These are phyloP conservation scores for Linanthus parryae DNA, from an alignment of 148 eudicot species.

Conservation along the genomic window DNA sequence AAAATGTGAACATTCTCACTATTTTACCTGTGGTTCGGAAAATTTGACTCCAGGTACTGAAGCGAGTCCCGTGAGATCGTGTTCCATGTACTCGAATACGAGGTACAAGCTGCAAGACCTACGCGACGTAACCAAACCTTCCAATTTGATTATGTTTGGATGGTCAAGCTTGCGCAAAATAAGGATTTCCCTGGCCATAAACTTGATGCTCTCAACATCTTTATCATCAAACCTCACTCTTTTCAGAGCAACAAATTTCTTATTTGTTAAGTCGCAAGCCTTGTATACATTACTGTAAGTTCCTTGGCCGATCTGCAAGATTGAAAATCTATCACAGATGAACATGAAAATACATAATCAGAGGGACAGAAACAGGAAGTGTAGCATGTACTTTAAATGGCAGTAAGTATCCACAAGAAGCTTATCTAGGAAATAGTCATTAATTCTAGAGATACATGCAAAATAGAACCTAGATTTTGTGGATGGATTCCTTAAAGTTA, in stretches of 20 bases:
- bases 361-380: not conserved
- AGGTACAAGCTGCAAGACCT: conserved; percentile 70
- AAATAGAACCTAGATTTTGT: not conserved
- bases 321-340: conserved; percentile 17
- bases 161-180: conserved; percentile 85
- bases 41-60: conserved; percentile 73
- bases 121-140: conserved; percentile 63
- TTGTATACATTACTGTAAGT: conserved; percentile 92
- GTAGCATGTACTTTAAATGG: not conserved
- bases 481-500: not conserved
- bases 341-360: conserved; percentile 13
- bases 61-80: conserved; percentile 84
- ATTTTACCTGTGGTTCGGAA: conserved; percentile 77
- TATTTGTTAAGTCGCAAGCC: conserved; percentile 59
- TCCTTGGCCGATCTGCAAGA: conserved; percentile 93
- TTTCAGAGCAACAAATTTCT: conserved; percentile 75
- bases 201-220: conserved; percentile 80
- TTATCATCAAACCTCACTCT: conserved; percentile 77
- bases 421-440: not conserved
- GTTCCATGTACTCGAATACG: conserved; percentile 88
- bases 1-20: too few species aligned
- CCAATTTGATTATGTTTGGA: conserved; percentile 74
- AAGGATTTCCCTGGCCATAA: conserved; percentile 89
- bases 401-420: not conserved
- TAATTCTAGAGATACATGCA: not conserved